These are phyloP conservation scores for Ilex paraguariensis DNA, from an alignment of 305 asterid genomes.

Conservation along the genomic window DNA sequence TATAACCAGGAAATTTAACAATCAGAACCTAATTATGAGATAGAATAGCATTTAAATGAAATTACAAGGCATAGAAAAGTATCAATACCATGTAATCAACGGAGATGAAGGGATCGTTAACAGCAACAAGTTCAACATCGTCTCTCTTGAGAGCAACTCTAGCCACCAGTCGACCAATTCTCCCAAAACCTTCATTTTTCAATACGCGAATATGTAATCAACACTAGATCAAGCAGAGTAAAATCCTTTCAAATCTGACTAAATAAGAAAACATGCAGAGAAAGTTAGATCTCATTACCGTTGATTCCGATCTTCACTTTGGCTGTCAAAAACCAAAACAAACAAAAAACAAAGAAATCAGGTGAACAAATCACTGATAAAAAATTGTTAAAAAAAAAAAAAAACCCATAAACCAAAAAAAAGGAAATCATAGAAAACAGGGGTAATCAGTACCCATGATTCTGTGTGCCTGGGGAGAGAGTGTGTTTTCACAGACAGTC, in stretches of 20 bases:
- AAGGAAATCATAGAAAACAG: too few relatives aligned
- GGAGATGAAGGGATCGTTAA: conserved; percentile 26
- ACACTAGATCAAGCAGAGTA: conserved; percentile 1
- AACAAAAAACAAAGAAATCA: neutral
- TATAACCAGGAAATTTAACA: neutral
- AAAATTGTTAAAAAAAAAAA: too few relatives aligned
- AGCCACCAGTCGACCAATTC: conserved; percentile 26
- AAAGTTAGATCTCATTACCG: conserved; percentile 32
- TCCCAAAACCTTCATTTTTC: conserved; percentile 28
- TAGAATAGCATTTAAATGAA: too few relatives aligned
- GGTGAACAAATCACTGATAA: neutral
- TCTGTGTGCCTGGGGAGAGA: too few relatives aligned
- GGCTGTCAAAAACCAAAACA: conserved; percentile 22
- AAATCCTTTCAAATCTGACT: conserved; percentile 5
- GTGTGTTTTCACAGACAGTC: too few relatives aligned
- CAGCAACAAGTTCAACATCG: conserved; percentile 27
- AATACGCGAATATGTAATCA: neutral
- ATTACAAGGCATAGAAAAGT: neutral
- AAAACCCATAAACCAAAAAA: too few relatives aligned
- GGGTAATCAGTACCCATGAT: too few relatives aligned
- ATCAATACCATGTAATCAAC: conserved; percentile 25
- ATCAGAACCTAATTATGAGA: neutral
- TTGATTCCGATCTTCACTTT: conserved; percentile 59
- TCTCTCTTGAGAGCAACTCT: conserved; percentile 36
- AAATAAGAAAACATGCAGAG: neutral